These are phyloP conservation scores for Dryadomyces quercus-mongolicae DNA, from an alignment of 2,329 filamentous ascomycete species.

Conservation along the genomic window DNA sequence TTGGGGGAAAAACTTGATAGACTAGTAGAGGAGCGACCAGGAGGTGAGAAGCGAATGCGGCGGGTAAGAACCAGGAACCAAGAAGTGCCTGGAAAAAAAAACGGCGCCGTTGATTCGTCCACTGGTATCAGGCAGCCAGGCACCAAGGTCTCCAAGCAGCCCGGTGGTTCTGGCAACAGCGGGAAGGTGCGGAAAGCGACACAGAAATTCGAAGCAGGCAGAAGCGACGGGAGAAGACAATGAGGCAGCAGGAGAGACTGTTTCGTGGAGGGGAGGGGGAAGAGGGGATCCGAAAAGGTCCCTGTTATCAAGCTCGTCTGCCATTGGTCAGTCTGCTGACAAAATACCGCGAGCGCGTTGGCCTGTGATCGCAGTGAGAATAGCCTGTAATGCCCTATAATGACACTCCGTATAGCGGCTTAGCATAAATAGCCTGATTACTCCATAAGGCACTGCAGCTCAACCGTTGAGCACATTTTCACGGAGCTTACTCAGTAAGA, in stretches of 20 bases:
- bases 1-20: too few relatives aligned
- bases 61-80: neutral
- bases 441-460: neutral
- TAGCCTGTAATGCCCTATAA: too few relatives aligned
- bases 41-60: neutral
- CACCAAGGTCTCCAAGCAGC: neutral
- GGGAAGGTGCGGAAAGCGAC: neutral
- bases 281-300: neutral
- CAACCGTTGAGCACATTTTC: neutral
- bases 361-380: too few relatives aligned
- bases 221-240: slow-evolving; percentile 6
- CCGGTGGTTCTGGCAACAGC: neutral
- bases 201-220: neutral
- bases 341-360: too few relatives aligned
- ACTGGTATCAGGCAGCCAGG: neutral
- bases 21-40: neutral
- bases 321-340: neutral
- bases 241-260: neutral
- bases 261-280: neutral
- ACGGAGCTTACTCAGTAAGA: too few relatives aligned
- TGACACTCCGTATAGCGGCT: too few relatives aligned
- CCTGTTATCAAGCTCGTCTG: neutral
- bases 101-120: neutral
- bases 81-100: neutral
- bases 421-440: too few relatives aligned